Base-by-base conservation (phyloP, 2,329 filamentous ascomycete genomes). In the Fusarium sublunatum region DNA sequence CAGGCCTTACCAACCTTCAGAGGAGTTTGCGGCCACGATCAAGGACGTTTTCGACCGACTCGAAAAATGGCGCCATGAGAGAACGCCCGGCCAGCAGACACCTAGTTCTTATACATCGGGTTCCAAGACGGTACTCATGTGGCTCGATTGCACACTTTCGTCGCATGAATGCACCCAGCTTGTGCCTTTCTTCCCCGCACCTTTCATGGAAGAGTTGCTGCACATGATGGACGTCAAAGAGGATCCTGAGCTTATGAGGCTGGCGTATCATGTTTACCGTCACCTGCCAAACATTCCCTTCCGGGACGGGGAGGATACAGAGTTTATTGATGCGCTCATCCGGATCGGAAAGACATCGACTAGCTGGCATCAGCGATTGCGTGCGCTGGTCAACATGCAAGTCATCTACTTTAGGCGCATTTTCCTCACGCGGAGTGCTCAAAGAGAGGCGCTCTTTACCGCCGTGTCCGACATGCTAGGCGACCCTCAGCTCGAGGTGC, bases 201-300 rank as follows among this genome's bases (percentile, higher is more conserved):
- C 90, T 0, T 94, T 98, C 72, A 95, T 96, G 75, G 91, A 95
- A 70, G 91, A 97, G 74, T 86, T 99, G 12, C 81, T 99, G 48
- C 93, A 99, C 81, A 99, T 99, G 95, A 99, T 99, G 94, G 95
- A 99, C 73, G 92, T 99, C 75, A 98, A 98, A 76, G 95, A 99
- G 76, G 95, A 99, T 71, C 93, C 92, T 0, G 96, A 99, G 76
- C 84, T 99, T 3, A 96, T 97, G 82, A 90, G 91, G 9, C 84
- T 97, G 8, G 94, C 95, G 0, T 99, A 98, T 74, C 93, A 97
- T 72, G 95, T 99, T 38, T 99, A 98, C 81, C 90, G 94, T 7
- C 94, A 99, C 73, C 81, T 99, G 13, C 93, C 95, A 12, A 99
- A 99, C 75, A 92, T 99, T 53, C 93, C 95, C 0, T 94, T 97